Conservation (phyloP, 768 basidiomycete species). For the Neoboletus magnificus region DNA sequence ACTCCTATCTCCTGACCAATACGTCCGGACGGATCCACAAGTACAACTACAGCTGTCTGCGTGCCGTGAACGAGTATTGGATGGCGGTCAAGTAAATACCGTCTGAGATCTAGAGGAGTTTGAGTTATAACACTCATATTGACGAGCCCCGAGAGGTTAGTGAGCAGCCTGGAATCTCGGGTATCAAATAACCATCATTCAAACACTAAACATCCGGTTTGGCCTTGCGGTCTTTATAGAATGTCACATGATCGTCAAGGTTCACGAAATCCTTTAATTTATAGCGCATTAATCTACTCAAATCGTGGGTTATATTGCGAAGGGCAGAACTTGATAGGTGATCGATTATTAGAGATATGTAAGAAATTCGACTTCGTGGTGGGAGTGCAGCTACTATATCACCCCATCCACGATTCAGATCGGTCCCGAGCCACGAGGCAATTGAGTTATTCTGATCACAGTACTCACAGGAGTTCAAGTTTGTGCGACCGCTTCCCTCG, state of each 20-base stretch:
- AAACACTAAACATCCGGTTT: not conserved
- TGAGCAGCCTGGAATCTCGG: too few relatives aligned
- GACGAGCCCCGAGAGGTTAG: not conserved
- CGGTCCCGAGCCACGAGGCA: not conserved
- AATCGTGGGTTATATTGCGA: not conserved
- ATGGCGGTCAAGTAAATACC: not conserved
- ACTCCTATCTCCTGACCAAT: conserved; percentile 7
- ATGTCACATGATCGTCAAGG: not conserved
- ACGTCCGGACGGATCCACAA: not conserved
- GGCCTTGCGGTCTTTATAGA: too few relatives aligned
- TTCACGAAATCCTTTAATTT: not conserved
- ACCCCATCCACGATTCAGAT: not conserved
- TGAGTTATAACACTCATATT: not conserved
- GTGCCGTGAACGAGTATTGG: too few relatives aligned
- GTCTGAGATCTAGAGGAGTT: not conserved
- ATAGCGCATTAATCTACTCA: not conserved
- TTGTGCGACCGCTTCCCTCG: not conserved
- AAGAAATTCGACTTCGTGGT: not conserved
- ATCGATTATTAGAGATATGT: not conserved
- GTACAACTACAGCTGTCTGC: not conserved
- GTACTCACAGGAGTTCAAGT: not conserved
- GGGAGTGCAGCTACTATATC: not conserved
- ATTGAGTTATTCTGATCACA: not conserved
- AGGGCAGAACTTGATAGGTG: not conserved
- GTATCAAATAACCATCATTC: not conserved